Percentiles rank a stretch among this genome's conserved stretches.
Evolutionary conservation across 495 filamentous ascomycete species (phyloP).

Genomic region (Tuber microsphaerosporum): DNA sequence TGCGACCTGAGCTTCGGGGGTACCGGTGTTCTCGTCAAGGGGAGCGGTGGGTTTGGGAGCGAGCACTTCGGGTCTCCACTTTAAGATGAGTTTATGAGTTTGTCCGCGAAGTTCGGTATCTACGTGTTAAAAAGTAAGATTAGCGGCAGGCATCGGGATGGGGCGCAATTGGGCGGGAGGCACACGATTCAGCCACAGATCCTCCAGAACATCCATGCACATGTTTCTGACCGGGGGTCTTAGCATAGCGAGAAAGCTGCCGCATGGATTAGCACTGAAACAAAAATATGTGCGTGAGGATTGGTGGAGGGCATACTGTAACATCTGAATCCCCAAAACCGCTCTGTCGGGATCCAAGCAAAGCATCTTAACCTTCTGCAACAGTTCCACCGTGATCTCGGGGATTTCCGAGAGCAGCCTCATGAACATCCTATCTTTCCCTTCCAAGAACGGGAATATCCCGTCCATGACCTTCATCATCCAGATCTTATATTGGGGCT

Average conservation of each 20-base stretch:
- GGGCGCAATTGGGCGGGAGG: slow-evolving; percentile 16
- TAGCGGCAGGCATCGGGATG: slow-evolving; percentile 3
- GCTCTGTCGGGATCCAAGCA: slow-evolving; percentile 82
- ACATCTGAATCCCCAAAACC: slow-evolving; percentile 53
- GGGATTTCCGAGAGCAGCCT: slow-evolving; percentile 89
- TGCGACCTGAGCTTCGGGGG: not conserved
- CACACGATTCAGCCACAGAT: slow-evolving; percentile 77
- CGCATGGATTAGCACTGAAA: slow-evolving; percentile 43
- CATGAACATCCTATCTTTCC: slow-evolving; percentile 78
- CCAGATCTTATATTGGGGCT: slow-evolving; percentile 71
- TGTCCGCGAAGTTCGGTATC: slow-evolving; percentile 48
- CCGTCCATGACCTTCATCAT: slow-evolving; percentile 71
- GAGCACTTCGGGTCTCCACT: slow-evolving; percentile 49
- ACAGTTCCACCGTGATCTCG: slow-evolving; percentile 60
- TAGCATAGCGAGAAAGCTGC: slow-evolving; percentile 74
- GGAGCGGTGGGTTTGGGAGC: slow-evolving; percentile 7
- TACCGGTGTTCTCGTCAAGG: not conserved
- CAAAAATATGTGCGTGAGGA: slow-evolving; percentile 6
- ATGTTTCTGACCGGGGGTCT: slow-evolving; percentile 74
- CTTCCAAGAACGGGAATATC: slow-evolving; percentile 79
- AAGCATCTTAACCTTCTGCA: slow-evolving; percentile 67
- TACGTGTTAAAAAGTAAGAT: slow-evolving; percentile 26
- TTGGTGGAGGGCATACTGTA: slow-evolving; percentile 49
- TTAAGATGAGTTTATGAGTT: slow-evolving; percentile 47
- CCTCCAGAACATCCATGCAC: slow-evolving; percentile 72